Evolutionary conservation across 106 monocot species (phyloP), one percentile per base, ranked within the genome.

Genomic region (Hemerocallis citrina): DNA sequence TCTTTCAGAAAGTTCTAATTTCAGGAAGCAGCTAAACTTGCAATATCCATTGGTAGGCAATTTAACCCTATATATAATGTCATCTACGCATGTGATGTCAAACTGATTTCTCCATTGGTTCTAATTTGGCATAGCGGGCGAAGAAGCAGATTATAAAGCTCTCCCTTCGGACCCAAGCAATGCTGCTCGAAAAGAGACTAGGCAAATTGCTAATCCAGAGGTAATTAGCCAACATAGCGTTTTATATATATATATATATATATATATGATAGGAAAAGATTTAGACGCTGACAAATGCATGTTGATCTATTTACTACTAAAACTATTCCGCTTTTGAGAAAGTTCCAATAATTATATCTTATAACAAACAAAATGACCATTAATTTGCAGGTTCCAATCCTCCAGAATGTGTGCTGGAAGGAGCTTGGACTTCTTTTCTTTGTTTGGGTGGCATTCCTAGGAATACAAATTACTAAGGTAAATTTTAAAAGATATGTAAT

Each of bases 391-490:
- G 69, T 79, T 10, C 35, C 85, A 33, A 55, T 90, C 15, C 7
- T 76, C 22, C 41, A 85, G 33, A 85, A 90, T 71, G 68, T 85
- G 8, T 76, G 23, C 62, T 85, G 89, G 89, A 90, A 79, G 68
- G 79, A 90, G 61, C 81, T 90, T 43, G 76, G 81, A 16, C 85
- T 90, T 72, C 85, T 90, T 60, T 55, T 79, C 14, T 77, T 90
- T 34, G 89, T 90, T 0, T 90, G 89, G 89, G 11, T 82, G 27
- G 37, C 81, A 21, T 90, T 90, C 65, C 79, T 90, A 43, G 58
- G 29, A 3, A 27, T 90, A 24, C 89, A 90, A 50, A 76, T 90
- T 47, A 16, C 56, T 2, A 79, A 85, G 79, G 85, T 85, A 40
- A 10, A 22, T 29, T 29, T 14, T 16, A 17, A 35, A 8, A 38